Conservation (phyloP, 73 alveolate species). For the Tetrahymena thermophila region DNA sequence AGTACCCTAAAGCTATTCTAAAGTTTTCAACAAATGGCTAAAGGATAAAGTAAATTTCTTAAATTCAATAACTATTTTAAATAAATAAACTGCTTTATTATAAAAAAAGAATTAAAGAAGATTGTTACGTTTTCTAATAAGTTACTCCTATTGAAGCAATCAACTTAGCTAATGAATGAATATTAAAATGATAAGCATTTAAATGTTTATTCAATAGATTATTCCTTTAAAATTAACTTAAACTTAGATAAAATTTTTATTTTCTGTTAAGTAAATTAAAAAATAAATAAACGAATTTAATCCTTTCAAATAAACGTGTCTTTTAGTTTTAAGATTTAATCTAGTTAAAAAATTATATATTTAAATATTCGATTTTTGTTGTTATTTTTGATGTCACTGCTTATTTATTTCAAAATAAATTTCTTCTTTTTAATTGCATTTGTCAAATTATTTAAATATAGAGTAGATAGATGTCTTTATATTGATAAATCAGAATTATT, state of each 20-base stretch:
- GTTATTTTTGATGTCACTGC: background rate
- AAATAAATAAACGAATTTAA: too few relatives aligned
- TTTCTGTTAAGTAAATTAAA: too few relatives aligned
- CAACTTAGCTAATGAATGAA: background rate
- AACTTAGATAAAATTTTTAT: too few relatives aligned
- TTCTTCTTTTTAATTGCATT: too few relatives aligned
- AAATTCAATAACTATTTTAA: background rate
- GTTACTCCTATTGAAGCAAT: background rate
- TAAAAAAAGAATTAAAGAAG: background rate
- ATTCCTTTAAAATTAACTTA: too few relatives aligned
- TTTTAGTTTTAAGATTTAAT: too few relatives aligned
- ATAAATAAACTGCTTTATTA: background rate
- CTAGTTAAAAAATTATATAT: too few relatives aligned
- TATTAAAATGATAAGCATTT: background rate
- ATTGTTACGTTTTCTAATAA: background rate
- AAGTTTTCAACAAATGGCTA: background rate
- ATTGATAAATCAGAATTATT: background rate
- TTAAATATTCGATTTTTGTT: too few relatives aligned
- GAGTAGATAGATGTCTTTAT: background rate
- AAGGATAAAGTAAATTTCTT: background rate
- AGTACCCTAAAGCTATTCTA: background rate
- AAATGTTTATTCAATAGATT: too few relatives aligned
- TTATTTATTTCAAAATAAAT: too few relatives aligned
- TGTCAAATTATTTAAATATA: too few relatives aligned
- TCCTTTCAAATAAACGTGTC: too few relatives aligned